Conservation (phyloP, 1,284 basidiomycete species). For the Cutaneotrichosporon sp. region DNA sequence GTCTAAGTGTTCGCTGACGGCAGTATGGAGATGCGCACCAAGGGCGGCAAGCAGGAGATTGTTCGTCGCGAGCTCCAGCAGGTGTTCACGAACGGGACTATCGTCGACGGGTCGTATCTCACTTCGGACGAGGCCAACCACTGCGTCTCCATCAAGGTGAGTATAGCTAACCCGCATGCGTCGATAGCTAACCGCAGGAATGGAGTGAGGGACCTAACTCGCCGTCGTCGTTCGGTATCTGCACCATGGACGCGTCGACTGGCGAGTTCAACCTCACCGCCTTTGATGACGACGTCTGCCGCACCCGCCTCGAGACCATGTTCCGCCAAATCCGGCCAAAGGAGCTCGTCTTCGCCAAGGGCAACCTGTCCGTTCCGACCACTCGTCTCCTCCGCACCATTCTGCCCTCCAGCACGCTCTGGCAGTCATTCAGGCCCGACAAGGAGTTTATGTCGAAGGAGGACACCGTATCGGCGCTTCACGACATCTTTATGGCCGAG, state of each 20-base stretch:
- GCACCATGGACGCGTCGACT: conserved; percentile 91
- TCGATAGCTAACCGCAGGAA: conserved; percentile 38
- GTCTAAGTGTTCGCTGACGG: neutral
- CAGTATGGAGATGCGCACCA: conserved; percentile 55
- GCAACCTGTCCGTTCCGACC: conserved; percentile 74
- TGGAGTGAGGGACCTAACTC: conserved; percentile 23
- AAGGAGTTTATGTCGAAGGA: conserved; percentile 75
- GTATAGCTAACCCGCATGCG: conserved; percentile 3
- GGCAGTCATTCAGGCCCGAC: conserved; percentile 67
- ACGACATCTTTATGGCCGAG: conserved; percentile 59
- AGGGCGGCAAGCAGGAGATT: conserved; percentile 55
- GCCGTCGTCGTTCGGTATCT: conserved; percentile 68
- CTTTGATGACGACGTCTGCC: conserved; percentile 87
- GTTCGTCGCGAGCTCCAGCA: conserved; percentile 86
- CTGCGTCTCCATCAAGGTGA: conserved; percentile 79
- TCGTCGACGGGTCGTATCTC: conserved; percentile 84
- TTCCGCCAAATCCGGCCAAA: conserved; percentile 89
- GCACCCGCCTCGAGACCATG: conserved; percentile 89
- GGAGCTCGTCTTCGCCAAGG: conserved; percentile 89
- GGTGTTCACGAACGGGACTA: conserved; percentile 94
- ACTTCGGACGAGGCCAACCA: conserved; percentile 93
- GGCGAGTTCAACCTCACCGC: conserved; percentile 89
- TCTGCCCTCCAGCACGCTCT: conserved; percentile 71
- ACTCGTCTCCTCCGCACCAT: conserved; percentile 72
- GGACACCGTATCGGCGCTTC: conserved; percentile 65